Conservation (phyloP, 1,139 yeast species). For the Meyerozyma athensensis region DNA sequence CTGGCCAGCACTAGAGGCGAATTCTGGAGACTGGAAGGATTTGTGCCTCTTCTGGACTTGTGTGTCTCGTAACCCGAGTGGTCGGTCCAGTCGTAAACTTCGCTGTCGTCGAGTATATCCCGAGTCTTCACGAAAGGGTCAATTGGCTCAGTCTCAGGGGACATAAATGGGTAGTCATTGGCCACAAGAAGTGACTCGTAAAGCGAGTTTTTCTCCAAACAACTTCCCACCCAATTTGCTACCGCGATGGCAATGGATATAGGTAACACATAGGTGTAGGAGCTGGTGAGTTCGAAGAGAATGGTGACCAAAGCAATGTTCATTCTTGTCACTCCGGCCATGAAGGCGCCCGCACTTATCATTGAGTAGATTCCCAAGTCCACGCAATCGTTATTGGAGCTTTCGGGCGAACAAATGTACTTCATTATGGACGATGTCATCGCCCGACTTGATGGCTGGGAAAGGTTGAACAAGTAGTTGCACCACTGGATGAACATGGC, state of each 20-base stretch:
- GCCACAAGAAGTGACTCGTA: conserved; percentile 47
- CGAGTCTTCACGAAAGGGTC: conserved; percentile 31
- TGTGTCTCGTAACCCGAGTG: neutral
- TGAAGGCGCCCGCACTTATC: conserved; percentile 64
- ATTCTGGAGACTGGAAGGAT: conserved; percentile 1
- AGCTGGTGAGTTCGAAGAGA: conserved; percentile 56
- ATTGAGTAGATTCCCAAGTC: conserved; percentile 61
- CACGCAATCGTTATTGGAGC: conserved; percentile 23
- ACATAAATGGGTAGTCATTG: conserved; percentile 54
- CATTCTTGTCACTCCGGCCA: conserved; percentile 69
- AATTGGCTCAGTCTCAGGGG: conserved; percentile 35
- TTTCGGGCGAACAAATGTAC: conserved; percentile 16
- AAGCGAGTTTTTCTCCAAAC: conserved; percentile 48
- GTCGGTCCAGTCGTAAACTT: conserved; percentile 1
- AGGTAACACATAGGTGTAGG: conserved; percentile 57
- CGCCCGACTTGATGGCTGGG: conserved; percentile 8
- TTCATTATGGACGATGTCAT: conserved; percentile 15
- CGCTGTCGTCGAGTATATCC: conserved; percentile 34
- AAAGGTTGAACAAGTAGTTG: conserved; percentile 20
- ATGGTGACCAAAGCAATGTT: conserved; percentile 58
- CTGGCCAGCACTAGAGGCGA: conserved; percentile 1
- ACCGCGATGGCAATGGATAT: conserved; percentile 54
- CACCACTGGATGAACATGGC: conserved; percentile 45
- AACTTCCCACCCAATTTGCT: conserved; percentile 55
- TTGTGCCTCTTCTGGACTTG: neutral